Conservation (phyloP, 306 rosid species). For the Carpinus viminea region DNA sequence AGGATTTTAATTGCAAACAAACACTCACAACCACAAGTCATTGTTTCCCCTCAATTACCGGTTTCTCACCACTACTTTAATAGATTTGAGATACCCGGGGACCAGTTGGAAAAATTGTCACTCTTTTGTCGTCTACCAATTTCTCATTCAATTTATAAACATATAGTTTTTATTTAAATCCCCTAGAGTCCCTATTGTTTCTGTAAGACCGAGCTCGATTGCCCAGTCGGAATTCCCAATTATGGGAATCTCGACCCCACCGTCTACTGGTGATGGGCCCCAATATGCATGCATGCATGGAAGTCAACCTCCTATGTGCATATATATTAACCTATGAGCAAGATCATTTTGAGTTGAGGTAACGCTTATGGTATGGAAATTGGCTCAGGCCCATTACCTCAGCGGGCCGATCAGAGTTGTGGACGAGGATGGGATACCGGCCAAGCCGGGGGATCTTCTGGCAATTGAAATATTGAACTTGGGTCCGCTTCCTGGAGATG, state of each 20-base stretch:
- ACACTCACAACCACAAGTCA: too few species aligned
- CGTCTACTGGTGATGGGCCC: background rate
- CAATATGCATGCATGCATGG: background rate
- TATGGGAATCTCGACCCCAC: too few species aligned
- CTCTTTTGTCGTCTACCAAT: background rate
- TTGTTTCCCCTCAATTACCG: too few species aligned
- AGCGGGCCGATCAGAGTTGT: constrained; percentile 79
- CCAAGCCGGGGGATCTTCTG: constrained; percentile 84
- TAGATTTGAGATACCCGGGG: background rate
- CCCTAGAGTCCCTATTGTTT: too few species aligned
- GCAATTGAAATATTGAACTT: constrained; percentile 81
- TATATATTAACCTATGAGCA: background rate
- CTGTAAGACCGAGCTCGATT: too few species aligned
- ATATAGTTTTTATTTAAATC: background rate
- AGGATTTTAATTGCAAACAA: background rate
- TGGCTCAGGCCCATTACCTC: constrained; percentile 67
- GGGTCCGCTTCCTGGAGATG: constrained; percentile 93
- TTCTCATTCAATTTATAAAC: background rate
- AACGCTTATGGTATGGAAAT: constrained; percentile 14
- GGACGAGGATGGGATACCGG: constrained; percentile 74
- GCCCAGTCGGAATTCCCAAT: too few species aligned
- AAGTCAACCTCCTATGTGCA: background rate
- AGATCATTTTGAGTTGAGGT: background rate
- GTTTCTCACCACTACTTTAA: too few species aligned
- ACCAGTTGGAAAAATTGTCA: constrained; percentile 4